These are phyloP conservation scores for Rhodosporidiobolus sp. DNA, from an alignment of 768 basidiomycete genomes.

Conservation along the genomic window DNA sequence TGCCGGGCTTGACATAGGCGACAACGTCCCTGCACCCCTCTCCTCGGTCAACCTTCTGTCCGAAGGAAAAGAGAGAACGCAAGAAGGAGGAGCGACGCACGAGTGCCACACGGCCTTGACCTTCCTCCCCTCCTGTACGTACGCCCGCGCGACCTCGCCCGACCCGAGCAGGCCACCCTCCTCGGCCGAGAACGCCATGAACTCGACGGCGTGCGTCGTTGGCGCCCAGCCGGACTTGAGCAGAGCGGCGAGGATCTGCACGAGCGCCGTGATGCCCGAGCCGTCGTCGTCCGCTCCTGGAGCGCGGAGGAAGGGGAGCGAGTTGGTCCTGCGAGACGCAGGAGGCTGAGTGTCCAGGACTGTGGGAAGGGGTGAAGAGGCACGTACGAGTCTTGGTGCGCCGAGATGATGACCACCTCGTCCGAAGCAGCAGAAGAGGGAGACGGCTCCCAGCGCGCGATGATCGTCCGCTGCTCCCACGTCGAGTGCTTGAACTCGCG, in stretches of 20 bases:
- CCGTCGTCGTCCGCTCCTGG: slow-evolving; percentile 52
- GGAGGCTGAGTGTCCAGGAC: no score
- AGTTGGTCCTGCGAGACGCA: slow-evolving; percentile 50
- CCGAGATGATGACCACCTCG: slow-evolving; percentile 45
- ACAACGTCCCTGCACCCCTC: slow-evolving; percentile 50
- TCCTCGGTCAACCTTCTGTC: no score
- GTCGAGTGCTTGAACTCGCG: slow-evolving; percentile 48
- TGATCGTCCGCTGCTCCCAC: slow-evolving; percentile 46
- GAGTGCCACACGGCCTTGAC: slow-evolving; percentile 24
- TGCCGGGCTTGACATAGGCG: slow-evolving; percentile 46
- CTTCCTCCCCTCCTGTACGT: not conserved
- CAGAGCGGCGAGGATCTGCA: slow-evolving; percentile 49
- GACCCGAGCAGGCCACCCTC: slow-evolving; percentile 50
- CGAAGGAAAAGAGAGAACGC: not conserved
- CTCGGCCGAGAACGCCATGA: slow-evolving; percentile 51
- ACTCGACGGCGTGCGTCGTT: slow-evolving; percentile 48
- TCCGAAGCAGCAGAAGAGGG: slow-evolving; percentile 9
- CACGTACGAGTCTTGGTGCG: no score
- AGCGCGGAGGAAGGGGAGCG: slow-evolving; percentile 51
- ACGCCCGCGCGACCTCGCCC: slow-evolving; percentile 22
- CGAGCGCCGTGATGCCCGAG: slow-evolving; percentile 48
- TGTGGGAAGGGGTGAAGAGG: no score
- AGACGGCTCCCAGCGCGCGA: slow-evolving; percentile 47
- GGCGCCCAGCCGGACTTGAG: slow-evolving; percentile 47
- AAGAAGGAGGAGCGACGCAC: not conserved